Conservation (phyloP, 768 basidiomycete species). For the Trametes villosa region DNA sequence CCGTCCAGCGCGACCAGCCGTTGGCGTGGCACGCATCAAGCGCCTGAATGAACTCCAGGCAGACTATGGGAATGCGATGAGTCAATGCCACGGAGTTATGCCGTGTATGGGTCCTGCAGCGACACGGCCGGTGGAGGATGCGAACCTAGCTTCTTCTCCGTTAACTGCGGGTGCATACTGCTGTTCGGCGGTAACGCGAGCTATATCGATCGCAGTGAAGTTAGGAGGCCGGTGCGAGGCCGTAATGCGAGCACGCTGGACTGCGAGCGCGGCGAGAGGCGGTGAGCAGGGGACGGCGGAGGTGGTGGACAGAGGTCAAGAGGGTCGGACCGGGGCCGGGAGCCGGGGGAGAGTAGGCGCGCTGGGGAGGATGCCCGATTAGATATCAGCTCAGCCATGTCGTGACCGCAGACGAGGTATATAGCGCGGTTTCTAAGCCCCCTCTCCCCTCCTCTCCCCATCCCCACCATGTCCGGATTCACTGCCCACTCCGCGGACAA, state of each 20-base stretch:
- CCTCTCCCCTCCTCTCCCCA: constrained; percentile 20
- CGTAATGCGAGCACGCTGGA: constrained; percentile 2
- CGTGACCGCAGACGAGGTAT: constrained; percentile 11
- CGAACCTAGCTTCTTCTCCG: constrained; percentile 26
- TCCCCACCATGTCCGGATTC: constrained; percentile 46
- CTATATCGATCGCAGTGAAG: not conserved
- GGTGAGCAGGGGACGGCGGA: not conserved
- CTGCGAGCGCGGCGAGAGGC: constrained; percentile 5
- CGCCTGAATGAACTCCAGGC: constrained; percentile 78
- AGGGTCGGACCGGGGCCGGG: not conserved
- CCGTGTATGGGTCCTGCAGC: constrained; percentile 18
- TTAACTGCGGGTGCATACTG: constrained; percentile 35
- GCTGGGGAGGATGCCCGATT: constrained; percentile 12
- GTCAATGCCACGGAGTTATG: constrained; percentile 11
- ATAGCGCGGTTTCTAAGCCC: constrained; percentile 21
- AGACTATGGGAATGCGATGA: constrained; percentile 48
- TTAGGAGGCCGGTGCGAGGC: not conserved
- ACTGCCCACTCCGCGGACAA: constrained; percentile 49
- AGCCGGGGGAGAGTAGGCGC: not conserved
- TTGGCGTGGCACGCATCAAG: constrained; percentile 70
- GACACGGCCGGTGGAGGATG: constrained; percentile 19
- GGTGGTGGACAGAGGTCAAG: not conserved
- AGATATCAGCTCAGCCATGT: constrained; percentile 26
- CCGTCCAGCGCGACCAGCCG: constrained; percentile 67
- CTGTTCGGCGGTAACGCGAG: not conserved